Evolutionary conservation across 257 asterid species (phyloP).

Genomic region (Ajuga chamaepitys): DNA sequence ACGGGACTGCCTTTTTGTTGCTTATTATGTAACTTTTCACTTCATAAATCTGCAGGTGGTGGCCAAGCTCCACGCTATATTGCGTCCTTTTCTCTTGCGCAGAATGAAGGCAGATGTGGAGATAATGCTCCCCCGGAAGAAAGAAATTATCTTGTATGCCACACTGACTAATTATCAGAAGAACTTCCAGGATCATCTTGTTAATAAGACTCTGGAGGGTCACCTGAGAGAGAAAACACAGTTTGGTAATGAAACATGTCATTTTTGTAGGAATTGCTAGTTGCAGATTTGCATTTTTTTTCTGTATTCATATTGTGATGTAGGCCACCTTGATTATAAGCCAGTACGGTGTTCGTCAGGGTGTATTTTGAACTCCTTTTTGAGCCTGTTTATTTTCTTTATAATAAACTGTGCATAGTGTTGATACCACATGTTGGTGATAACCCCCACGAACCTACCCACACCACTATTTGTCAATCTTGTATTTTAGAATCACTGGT

Average conservation of each 20-base stretch:
- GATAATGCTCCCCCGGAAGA: slow-evolving; percentile 81
- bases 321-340: too few relatives aligned
- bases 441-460: too few relatives aligned
- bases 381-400: too few relatives aligned
- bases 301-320: background rate
- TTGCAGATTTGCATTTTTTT: background rate
- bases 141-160: slow-evolving; percentile 89
- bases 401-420: too few relatives aligned
- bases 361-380: too few relatives aligned
- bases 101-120: slow-evolving; percentile 94
- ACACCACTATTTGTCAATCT: background rate
- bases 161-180: slow-evolving; percentile 80
- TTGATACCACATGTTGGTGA: too few relatives aligned
- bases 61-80: slow-evolving; percentile 86
- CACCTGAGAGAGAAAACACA: slow-evolving; percentile 41
- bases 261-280: background rate
- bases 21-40: background rate
- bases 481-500: background rate
- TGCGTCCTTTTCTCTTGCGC: slow-evolving; percentile 93
- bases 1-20: background rate
- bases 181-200: slow-evolving; percentile 78
- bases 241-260: slow-evolving; percentile 34
- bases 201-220: slow-evolving; percentile 71
- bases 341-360: too few relatives aligned
- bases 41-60: slow-evolving; percentile 58